These are phyloP conservation scores for Lactarius trivialis DNA, from an alignment of 768 basidiomycete species.

Conservation along the genomic window DNA sequence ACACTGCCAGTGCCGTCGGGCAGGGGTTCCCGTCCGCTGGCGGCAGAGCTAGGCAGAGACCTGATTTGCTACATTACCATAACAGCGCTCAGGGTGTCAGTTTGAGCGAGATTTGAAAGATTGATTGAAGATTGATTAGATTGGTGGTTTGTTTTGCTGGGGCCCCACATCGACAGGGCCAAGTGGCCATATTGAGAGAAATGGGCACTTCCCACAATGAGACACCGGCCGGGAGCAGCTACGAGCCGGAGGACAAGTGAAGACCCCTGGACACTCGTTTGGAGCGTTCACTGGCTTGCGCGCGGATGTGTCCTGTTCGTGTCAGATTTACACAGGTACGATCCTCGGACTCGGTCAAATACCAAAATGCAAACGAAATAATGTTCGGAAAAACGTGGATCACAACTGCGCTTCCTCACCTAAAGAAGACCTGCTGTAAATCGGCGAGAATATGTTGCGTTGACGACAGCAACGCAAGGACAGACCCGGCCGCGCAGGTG, in stretches of 20 bases:
- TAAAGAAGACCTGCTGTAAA: not conserved
- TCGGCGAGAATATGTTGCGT: not conserved
- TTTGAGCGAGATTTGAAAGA: not conserved
- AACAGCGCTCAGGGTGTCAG: not conserved
- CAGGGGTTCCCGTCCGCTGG: not conserved
- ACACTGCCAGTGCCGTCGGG: constrained; percentile 5
- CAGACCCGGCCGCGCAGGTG: not conserved
- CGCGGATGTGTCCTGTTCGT: constrained; percentile 3
- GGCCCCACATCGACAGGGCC: constrained; percentile 7
- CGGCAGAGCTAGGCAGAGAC: not conserved
- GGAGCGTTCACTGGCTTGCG: not conserved
- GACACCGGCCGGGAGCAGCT: constrained; percentile 5
- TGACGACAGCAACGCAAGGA: not conserved
- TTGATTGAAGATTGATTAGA: constrained; percentile 5
- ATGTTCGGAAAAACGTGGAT: not conserved
- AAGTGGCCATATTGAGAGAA: not conserved
- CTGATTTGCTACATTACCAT: not conserved
- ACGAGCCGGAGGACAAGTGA: constrained; percentile 1
- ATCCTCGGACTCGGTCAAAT: constrained; percentile 11
- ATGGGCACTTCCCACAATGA: not conserved
- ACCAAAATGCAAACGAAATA: not conserved
- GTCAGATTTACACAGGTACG: no score
- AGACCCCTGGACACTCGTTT: constrained; percentile 16
- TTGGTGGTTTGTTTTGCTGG: not conserved
- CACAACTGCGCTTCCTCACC: not conserved